Evolutionary conservation across 768 basidiomycete genomes (phyloP).

Genomic region (Pilatotrama ljubarskyi): DNA sequence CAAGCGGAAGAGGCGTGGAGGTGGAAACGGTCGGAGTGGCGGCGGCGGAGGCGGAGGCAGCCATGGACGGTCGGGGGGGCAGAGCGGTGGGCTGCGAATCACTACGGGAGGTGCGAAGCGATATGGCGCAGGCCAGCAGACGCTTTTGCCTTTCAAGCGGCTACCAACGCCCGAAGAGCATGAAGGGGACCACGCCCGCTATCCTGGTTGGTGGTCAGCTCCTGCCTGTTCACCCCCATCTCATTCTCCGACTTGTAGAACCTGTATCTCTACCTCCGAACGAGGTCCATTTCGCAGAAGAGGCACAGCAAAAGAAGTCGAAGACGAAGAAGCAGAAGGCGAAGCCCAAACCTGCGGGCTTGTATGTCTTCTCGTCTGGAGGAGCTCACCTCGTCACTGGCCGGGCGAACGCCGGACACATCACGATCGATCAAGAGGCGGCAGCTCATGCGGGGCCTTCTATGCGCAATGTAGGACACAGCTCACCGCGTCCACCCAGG

Average conservation of each 20-base stretch:
- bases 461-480: background rate
- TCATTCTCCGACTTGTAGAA: background rate
- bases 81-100: constrained; percentile 27
- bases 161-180: background rate
- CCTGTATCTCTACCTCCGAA: background rate
- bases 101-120: constrained; percentile 28
- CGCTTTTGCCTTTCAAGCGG: constrained; percentile 18
- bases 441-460: constrained; percentile 26
- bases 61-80: background rate
- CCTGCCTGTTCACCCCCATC: background rate
- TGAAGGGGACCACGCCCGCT: background rate
- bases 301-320: constrained; percentile 1
- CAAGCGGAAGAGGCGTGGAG: constrained; percentile 1
- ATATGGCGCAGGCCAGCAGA: constrained; percentile 21
- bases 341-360: constrained; percentile 29
- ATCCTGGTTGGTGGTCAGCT: background rate
- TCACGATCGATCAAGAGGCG: constrained; percentile 49
- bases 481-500: background rate
- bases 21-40: too few relatives aligned
- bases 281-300: constrained; percentile 10
- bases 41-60: constrained; percentile 17
- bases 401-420: constrained; percentile 30
- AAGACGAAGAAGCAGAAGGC: constrained; percentile 5
- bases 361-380: constrained; percentile 42
- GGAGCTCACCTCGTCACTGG: constrained; percentile 42